Evolutionary conservation across 2,329 filamentous ascomycete species (phyloP).

Genomic region (Phialophora verrucosa): DNA sequence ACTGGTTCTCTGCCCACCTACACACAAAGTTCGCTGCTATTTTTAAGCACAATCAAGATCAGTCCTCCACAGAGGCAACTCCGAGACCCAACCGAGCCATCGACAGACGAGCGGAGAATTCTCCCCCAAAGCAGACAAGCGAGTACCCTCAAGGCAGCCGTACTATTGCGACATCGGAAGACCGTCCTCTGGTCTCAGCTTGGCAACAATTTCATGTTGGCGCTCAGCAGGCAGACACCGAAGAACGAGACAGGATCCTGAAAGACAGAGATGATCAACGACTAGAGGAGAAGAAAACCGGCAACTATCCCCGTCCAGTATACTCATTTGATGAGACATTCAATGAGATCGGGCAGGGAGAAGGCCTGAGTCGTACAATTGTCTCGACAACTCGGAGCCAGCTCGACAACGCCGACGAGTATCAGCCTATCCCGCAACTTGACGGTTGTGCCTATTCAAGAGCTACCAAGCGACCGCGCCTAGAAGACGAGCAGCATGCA

Average conservation of each 20-base stretch:
- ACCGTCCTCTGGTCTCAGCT: slow-evolving; percentile 41
- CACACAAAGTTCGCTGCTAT: slow-evolving; percentile 83
- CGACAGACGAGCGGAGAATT: neutral
- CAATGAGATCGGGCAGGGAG: slow-evolving; percentile 44
- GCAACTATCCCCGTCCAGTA: slow-evolving; percentile 27
- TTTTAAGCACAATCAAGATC: slow-evolving; percentile 54
- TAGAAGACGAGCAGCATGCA: slow-evolving; percentile 9
- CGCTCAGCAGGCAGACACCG: slow-evolving; percentile 44
- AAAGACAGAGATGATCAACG: slow-evolving; percentile 38
- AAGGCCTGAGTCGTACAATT: slow-evolving; percentile 23
- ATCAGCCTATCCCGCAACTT: slow-evolving; percentile 28
- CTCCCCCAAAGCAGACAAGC: slow-evolving; percentile 4
- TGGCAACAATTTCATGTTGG: slow-evolving; percentile 49
- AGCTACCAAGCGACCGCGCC: slow-evolving; percentile 31
- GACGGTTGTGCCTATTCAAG: slow-evolving; percentile 35
- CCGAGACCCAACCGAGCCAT: neutral
- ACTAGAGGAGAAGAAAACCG: slow-evolving; percentile 29
- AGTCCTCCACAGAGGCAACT: neutral
- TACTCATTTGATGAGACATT: slow-evolving; percentile 47
- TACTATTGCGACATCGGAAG: slow-evolving; percentile 23
- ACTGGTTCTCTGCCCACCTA: slow-evolving; percentile 94
- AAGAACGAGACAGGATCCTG: slow-evolving; percentile 43
- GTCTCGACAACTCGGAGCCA: slow-evolving; percentile 22
- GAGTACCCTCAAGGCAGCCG: slow-evolving; percentile 5
- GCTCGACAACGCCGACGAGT: neutral